Evolutionary conservation across 352 stramenopile species (phyloP), one percentile per base, ranked within the genome.

Genomic region (Phytophthora parvispora): DNA sequence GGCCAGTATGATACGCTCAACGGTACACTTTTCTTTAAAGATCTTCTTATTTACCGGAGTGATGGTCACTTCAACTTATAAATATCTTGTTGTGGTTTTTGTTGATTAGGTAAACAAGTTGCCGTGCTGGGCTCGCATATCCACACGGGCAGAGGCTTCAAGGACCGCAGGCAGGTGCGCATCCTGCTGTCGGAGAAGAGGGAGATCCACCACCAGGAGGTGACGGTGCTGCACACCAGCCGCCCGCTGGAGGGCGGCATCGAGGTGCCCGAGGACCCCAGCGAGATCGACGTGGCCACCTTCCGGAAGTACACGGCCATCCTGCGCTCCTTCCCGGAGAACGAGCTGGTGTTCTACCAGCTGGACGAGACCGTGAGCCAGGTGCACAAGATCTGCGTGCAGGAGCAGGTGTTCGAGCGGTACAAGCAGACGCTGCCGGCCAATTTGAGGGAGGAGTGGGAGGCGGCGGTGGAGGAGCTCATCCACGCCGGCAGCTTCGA

Each of bases 251-350:
- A 83, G 28, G 86, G 86, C 10, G 87, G 87, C 31, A 74, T 95
- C 13, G 61, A 74, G 25, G 50, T 93, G n/a, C 87, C 85, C 0
- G 83, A 93, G 48, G 85, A 95, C 52, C 83, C 80, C 29, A 90
- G 85, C 22, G 87, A 93, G 65, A 85, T 95, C 38, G 87, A 95
- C 52, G 62, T 89, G 10, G 81, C 80, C 3, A 95, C 87, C 20
- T 92, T 92, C 38, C 75, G 83, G 18, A 82, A 85, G 25, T 89
- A 92, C 66, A 92, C 86, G 7, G 87, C 87, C n/a, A 93, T 95
- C 16, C 64, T 95, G 18, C 74, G 87, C 20, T 75, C 85, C 6
- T 93, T 93, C 49, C 84, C 86, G 0, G 85, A 95, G 72, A 89
- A 92, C 57, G 85, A 91, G 60, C 62, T 90, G 28, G 80, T 92